Percentiles rank a stretch among this genome's conserved stretches.
phyloP scores from a whole-genome alignment of 495 filamentous ascomycete species.

The Penicillium mononematosum region DNA sequence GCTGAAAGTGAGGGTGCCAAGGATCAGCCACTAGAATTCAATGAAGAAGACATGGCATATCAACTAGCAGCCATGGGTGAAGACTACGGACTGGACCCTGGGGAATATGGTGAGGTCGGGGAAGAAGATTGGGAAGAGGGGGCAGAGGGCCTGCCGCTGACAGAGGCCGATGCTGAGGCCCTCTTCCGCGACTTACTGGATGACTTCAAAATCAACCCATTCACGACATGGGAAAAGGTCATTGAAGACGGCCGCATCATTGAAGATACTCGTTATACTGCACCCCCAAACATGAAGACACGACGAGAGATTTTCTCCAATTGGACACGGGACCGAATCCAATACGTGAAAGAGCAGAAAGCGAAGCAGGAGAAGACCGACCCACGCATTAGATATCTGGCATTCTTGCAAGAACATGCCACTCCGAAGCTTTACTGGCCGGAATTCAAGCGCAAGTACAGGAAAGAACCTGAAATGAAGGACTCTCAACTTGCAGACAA shows the following conservation, averaged over 20 bases:
- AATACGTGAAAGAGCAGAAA: constrained; percentile 65
- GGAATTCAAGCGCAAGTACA: constrained; percentile 90
- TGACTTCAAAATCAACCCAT: constrained; percentile 80
- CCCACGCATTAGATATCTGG: constrained; percentile 79
- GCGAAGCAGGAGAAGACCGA: constrained; percentile 79
- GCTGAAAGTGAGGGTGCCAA: constrained; percentile 56
- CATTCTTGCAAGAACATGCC: constrained; percentile 75
- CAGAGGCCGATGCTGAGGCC: constrained; percentile 63
- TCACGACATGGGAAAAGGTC: constrained; percentile 85
- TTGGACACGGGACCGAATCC: constrained; percentile 76
- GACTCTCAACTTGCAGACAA: constrained; percentile 74
- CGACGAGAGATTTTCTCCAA: constrained; percentile 78
- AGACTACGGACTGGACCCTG: constrained; percentile 68
- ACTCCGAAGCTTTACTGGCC: constrained; percentile 94
- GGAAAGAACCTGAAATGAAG: constrained; percentile 77
- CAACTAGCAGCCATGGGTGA: constrained; percentile 86
- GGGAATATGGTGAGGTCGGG: constrained; percentile 66
- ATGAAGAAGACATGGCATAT: constrained; percentile 91
- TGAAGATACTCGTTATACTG: constrained; percentile 82
- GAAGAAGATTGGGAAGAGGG: constrained; percentile 69
- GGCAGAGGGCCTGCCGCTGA: constrained; percentile 64
- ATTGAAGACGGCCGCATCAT: constrained; percentile 80
- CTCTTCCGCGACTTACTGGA: constrained; percentile 85
- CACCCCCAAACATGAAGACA: constrained; percentile 73
- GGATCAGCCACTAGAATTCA: constrained; percentile 75